Evolutionary conservation across 306 rosid species (phyloP).

Genomic region (Sicyos edulis): DNA sequence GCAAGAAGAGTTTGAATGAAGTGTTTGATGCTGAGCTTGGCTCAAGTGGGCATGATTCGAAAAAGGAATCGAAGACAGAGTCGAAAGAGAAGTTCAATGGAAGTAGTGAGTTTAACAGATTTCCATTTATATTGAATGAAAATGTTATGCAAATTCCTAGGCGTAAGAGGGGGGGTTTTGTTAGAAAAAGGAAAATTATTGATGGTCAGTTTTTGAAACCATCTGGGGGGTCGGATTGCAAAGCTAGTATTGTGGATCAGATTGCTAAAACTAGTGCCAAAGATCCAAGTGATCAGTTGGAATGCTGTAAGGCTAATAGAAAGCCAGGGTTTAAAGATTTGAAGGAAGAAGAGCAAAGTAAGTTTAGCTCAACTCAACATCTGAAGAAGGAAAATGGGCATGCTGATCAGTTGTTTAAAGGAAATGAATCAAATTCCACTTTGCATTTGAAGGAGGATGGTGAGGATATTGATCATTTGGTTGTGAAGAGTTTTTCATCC

Average conservation of each 20-base stretch:
- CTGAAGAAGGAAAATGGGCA: constrained; percentile 37
- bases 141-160: constrained; percentile 57
- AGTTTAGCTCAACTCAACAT: constrained; percentile 35
- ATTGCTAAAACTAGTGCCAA: constrained; percentile 38
- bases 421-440: constrained; percentile 22
- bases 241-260: constrained; percentile 36
- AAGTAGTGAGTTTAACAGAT: constrained; percentile 35
- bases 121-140: constrained; percentile 41
- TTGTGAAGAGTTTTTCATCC: constrained; percentile 35
- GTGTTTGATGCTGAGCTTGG: constrained; percentile 32
- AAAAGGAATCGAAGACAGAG: constrained; percentile 36
- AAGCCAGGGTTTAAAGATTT: constrained; percentile 32
- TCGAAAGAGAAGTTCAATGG: constrained; percentile 37
- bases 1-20: constrained; percentile 40
- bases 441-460: constrained; percentile 23
- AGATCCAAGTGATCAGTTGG: constrained; percentile 31
- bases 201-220: constrained; percentile 31
- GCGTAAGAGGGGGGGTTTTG: constrained; percentile 64
- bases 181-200: constrained; percentile 56
- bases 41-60: constrained; percentile 37
- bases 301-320: constrained; percentile 31
- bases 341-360: constrained; percentile 40
- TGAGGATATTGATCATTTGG: constrained; percentile 27
- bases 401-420: constrained; percentile 1
- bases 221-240: constrained; percentile 34